Evolutionary conservation across 176 grass and related monocot genomes (phyloP), one percentile per base, ranked within the genome.

Genomic region (Miscanthus lutarioriparius): DNA sequence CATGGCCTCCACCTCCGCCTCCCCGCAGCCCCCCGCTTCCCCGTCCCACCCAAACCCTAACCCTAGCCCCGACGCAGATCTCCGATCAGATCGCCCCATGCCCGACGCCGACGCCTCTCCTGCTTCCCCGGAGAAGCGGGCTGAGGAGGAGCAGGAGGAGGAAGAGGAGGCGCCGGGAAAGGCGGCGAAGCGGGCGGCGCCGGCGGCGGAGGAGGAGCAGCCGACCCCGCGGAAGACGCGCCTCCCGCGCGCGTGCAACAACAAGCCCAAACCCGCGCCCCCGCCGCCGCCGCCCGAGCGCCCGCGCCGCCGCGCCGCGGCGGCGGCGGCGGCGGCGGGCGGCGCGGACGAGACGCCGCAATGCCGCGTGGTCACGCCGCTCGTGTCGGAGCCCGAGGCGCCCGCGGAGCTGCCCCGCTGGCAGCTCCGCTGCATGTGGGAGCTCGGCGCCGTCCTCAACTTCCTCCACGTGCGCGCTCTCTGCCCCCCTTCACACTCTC

Each of bases 361-460:
- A 87, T 88, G 83, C 79, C 90, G 93, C 75, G 86, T 99, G 65
- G 87, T 99, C 17, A 99, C 93, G 66, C 87, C 86, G 53, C 93
- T 99, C 86, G 89, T 94, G 20, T 73, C 86, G 14, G 91, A 94
- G 86, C 90, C 93, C 32, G 86, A 85, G 15, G 88, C 85, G 56
- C 97, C 91, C 6, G 87, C 91, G 6, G 89, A 99, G 54, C 76
- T 88, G 16, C 91, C 97, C 2, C 88, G 73, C n/a, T 94, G 91
- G 90, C 84, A 69, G 67, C 91, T 99, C 78, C 87, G 93, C 65
- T 92, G 91, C 76, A 99, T 99, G 97, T 99, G 97, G 97, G 91
- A 99, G 88, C 90, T 99, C 76, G 93, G 84, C 63, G 91, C 97
- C 61, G 86, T 99, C n/a, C 97, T 99, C 87, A 91, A 96, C 91